Evolutionary conservation across 2,329 filamentous ascomycete genomes (phyloP), one percentile per base, ranked within the genome.

Genomic region (Pseudofabraea citricarpa): DNA sequence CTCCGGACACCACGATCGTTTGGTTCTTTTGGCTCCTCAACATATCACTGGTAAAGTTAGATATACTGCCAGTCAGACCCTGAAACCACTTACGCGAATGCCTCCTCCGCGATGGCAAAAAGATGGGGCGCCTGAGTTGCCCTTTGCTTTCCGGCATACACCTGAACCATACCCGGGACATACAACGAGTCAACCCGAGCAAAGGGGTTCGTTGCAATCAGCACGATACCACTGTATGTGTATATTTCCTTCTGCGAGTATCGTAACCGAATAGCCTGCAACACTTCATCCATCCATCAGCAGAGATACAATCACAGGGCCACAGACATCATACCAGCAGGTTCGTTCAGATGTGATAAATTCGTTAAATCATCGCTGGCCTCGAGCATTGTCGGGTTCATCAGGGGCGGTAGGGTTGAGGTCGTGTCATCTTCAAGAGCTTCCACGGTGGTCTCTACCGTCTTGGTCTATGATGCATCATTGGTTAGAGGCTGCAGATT

Each of bases 201-300:
- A 61, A 98, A 98, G 18, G 93, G 93, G 70, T 98, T 98, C 51
- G 93, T 95, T 51, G 93, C 93, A 71, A 98, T 98, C 56, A 98
- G 77, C 53, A 98, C 93, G 62, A 98, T 97, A 63, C 93, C 93
- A 64, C 89, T 95, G 73, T 98, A 98, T 61, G 93, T 98, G 75
- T 98, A 98, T 60, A 98, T 98, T 67, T 98, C 93, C 70, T 97
- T 97, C 67, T 98, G 93, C 51, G 87, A 78, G 71, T 98, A 98
- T 65, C 93, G 88, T 63, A 98, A 79, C 64, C 90, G 90, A 67
- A 98, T 98, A 44, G 93, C 93, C 75, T 98, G 93, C 52, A 98
- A 73, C 49, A 98, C 94, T 95, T 65, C 57, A 41, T 26, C 27
- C 7, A 6, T 36, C 41, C 19, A 49, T 58, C 43, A 54, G 51